A percentile compares a stretch with the other conserved stretches of the same genome.
These are phyloP conservation scores for Dimocarpus longan DNA, from an alignment of 345 rosid species.

Conservation along the genomic window DNA sequence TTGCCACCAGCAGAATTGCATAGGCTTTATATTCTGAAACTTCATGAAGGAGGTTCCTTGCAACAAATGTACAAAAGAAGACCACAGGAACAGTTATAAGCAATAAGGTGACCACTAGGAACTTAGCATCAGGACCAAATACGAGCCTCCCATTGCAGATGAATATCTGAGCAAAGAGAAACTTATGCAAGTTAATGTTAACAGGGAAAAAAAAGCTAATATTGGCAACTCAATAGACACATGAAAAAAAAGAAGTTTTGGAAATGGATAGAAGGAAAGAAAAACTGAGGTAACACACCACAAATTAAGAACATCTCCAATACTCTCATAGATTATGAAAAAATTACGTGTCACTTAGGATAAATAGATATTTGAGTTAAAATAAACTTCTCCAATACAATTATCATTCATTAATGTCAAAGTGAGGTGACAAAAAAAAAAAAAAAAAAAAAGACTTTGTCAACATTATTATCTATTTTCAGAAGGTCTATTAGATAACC, in stretches of 20 bases:
- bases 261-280: background rate
- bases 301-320: too few relatives aligned
- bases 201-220: background rate
- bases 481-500: too few relatives aligned
- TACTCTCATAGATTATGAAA: too few relatives aligned
- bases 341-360: too few relatives aligned
- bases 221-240: background rate
- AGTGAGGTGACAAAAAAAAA: too few relatives aligned
- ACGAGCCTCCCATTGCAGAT: constrained; percentile 47
- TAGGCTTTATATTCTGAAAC: constrained; percentile 36
- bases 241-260: background rate
- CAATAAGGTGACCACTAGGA: constrained; percentile 40
- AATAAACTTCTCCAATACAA: too few relatives aligned
- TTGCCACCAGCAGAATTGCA: constrained; percentile 38
- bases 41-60: constrained; percentile 40
- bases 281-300: background rate
- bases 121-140: constrained; percentile 58
- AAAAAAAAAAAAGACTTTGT: too few relatives aligned
- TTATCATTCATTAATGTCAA: too few relatives aligned
- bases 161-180: constrained; percentile 42
- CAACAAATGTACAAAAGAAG: constrained; percentile 47
- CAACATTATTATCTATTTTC: too few relatives aligned
- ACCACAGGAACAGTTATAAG: constrained; percentile 51
- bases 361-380: too few relatives aligned
- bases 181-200: background rate